Percentiles rank a stretch among this genome's conserved stretches.
Evolutionary conservation across 768 basidiomycete genomes (phyloP).

Genomic region (Neoboletus brunneissimus): DNA sequence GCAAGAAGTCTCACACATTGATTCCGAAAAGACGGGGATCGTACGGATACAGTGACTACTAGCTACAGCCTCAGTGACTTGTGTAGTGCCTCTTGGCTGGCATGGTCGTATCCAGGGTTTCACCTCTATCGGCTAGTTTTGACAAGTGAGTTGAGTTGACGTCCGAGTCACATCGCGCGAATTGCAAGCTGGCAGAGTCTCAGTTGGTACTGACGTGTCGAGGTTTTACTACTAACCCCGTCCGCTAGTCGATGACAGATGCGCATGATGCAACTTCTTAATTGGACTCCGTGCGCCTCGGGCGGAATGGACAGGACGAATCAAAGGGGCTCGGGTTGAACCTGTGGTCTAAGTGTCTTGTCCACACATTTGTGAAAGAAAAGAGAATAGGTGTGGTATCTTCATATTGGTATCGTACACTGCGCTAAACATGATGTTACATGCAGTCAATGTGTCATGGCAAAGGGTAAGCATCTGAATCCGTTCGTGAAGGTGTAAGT

Average conservation of each 20-base stretch:
- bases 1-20: too few relatives aligned
- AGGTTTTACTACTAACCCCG: neutral
- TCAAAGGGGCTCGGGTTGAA: neutral
- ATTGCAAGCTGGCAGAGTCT: neutral
- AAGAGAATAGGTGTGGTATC: neutral
- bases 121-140: neutral
- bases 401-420: neutral
- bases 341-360: neutral
- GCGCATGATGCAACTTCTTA: neutral
- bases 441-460: conserved; percentile 2
- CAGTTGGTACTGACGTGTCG: too few relatives aligned
- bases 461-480: neutral
- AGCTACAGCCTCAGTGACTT: too few relatives aligned
- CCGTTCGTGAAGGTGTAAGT: neutral
- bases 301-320: too few relatives aligned
- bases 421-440: neutral
- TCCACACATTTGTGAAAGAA: too few relatives aligned
- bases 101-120: neutral
- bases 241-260: neutral
- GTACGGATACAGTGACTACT: too few relatives aligned
- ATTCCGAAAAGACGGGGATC: too few relatives aligned
- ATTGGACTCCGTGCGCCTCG: neutral
- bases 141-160: neutral
- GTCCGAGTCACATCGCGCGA: neutral
- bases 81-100: neutral